Percentiles rank a stretch among this genome's conserved stretches.
Evolutionary conservation across 2,329 filamentous ascomycete genomes (phyloP).

Genomic region (Trichoderma asperellum): DNA sequence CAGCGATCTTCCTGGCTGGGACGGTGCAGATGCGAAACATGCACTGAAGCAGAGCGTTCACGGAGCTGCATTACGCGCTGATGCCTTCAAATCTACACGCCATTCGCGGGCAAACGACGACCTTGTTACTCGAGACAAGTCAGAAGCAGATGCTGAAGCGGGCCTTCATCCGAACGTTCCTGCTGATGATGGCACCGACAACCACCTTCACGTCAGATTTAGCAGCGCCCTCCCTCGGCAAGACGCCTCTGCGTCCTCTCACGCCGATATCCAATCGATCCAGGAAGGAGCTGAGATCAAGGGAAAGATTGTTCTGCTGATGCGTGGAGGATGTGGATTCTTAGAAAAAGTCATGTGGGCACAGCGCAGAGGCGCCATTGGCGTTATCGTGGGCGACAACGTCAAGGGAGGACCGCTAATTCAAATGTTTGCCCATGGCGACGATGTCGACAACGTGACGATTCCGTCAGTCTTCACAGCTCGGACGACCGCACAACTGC

Average conservation of each 20-base stretch:
- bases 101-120: conserved; percentile 32
- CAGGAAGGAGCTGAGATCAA: conserved; percentile 91
- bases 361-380: conserved; percentile 84
- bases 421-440: conserved; percentile 97
- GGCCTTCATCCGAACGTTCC: conserved; percentile 27
- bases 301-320: conserved; percentile 89
- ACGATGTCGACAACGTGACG: conserved; percentile 85
- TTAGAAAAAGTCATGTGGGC: conserved; percentile 97
- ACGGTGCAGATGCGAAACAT: conserved; percentile 59
- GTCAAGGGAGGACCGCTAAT: conserved; percentile 85
- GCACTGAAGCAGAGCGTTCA: conserved; percentile 48
- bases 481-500: conserved; percentile 87
- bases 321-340: conserved; percentile 93
- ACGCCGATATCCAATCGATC: conserved; percentile 88
- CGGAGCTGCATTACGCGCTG: conserved; percentile 33
- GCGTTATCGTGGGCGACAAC: conserved; percentile 92
- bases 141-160: conserved; percentile 34
- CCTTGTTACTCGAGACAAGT: conserved; percentile 36
- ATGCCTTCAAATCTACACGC: conserved; percentile 31
- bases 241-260: conserved; percentile 50
- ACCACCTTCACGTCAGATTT: conserved; percentile 70
- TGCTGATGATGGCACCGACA: conserved; percentile 78
- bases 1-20: conserved; percentile 91
- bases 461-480: conserved; percentile 96
- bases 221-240: conserved; percentile 40